Evolutionary conservation across 106 monocot species (phyloP).

Genomic region (Triglochin maritima): DNA sequence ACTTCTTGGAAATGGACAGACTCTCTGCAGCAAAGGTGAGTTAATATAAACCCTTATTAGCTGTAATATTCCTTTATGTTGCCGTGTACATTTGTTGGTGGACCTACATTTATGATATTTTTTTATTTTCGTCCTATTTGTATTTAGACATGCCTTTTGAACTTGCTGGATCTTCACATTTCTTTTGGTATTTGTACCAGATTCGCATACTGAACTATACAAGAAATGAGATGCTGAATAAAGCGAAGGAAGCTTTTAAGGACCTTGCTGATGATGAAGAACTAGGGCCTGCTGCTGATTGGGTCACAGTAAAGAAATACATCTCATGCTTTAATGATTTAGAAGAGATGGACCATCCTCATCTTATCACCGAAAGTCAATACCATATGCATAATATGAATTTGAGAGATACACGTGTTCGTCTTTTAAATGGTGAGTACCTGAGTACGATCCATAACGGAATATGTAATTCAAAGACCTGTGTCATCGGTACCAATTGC

Average conservation of each 20-base stretch:
- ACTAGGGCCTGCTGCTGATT: slow-evolving; percentile 56
- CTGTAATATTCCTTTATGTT: too few relatives aligned
- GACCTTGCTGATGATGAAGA: slow-evolving; percentile 82
- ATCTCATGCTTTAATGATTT: slow-evolving; percentile 49
- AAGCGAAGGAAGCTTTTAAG: slow-evolving; percentile 53
- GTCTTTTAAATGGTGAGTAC: slow-evolving; percentile 59
- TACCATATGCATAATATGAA: slow-evolving; percentile 38
- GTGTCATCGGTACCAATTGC: too few relatives aligned
- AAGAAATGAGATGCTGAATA: slow-evolving; percentile 61
- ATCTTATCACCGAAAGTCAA: slow-evolving; percentile 29
- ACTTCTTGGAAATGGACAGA: slow-evolving; percentile 63
- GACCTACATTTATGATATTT: too few relatives aligned
- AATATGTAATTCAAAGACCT: too few relatives aligned
- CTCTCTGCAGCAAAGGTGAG: slow-evolving; percentile 80
- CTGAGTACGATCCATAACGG: too few relatives aligned
- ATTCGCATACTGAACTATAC: slow-evolving; percentile 62
- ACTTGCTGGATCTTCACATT: too few relatives aligned
- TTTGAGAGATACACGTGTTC: slow-evolving; percentile 48
- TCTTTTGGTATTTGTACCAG: slow-evolving; percentile 13
- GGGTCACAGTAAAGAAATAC: slow-evolving; percentile 47
- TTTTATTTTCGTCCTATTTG: too few relatives aligned
- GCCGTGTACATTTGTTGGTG: too few relatives aligned
- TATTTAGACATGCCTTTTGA: too few relatives aligned
- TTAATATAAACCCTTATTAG: neutral
- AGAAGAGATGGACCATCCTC: slow-evolving; percentile 41